phyloP scores from a whole-genome alignment of 495 filamentous ascomycete genomes.

The Podospora conica region DNA sequence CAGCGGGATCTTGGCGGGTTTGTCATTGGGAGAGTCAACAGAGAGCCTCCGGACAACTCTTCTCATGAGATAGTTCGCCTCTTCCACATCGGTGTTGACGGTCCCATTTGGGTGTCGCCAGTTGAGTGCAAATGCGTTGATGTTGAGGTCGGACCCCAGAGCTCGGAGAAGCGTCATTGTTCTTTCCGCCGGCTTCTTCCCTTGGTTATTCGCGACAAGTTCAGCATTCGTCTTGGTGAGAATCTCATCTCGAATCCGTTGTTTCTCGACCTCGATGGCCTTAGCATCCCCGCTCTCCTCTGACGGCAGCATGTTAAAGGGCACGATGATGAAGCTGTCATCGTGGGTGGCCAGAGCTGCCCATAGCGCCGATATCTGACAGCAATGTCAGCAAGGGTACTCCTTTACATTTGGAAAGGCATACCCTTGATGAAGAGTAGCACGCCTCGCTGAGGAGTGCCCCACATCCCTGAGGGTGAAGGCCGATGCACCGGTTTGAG shows the following conservation, averaged over 20 bases:
- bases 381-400: background rate
- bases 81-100: constrained; percentile 42
- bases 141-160: constrained; percentile 42
- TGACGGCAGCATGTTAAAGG: constrained; percentile 39
- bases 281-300: constrained; percentile 25
- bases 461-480: constrained; percentile 34
- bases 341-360: constrained; percentile 31
- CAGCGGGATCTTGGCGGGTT: constrained; percentile 33
- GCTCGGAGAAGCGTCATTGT: constrained; percentile 32
- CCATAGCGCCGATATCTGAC: constrained; percentile 40
- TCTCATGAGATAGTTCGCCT: constrained; percentile 45
- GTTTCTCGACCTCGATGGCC: constrained; percentile 29
- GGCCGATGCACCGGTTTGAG: constrained; percentile 35
- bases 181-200: constrained; percentile 4
- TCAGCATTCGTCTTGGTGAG: constrained; percentile 32
- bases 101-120: constrained; percentile 32
- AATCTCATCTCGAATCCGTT: constrained; percentile 36
- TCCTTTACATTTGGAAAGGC: background rate
- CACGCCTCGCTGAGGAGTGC: constrained; percentile 34
- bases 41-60: constrained; percentile 38
- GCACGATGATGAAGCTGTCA: constrained; percentile 34
- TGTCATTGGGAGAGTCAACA: constrained; percentile 31
- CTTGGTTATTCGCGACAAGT: constrained; percentile 20
- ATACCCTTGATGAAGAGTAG: constrained; percentile 33
- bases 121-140: constrained; percentile 45